Evolutionary conservation across 2,329 filamentous ascomycete genomes (phyloP).

Genomic region (Phyllosticta citriasiana): DNA sequence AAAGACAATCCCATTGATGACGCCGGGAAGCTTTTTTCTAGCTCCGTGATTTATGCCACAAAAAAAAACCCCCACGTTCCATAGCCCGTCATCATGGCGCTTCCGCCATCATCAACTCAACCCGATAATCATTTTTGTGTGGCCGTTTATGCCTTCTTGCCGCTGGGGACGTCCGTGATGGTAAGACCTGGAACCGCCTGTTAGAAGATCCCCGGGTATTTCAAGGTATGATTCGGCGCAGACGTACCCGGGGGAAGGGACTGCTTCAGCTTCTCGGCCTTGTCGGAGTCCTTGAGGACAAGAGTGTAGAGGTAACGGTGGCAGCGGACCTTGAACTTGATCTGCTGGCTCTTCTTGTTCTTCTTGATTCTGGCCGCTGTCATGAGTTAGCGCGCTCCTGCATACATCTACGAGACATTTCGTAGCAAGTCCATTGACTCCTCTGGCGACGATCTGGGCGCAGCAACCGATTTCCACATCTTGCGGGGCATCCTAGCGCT

Average conservation of each 20-base stretch:
- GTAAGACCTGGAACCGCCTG: constrained; percentile 38
- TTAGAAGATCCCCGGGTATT: neutral
- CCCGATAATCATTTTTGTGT: neutral
- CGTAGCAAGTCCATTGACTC: neutral
- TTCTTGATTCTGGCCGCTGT: constrained; percentile 60
- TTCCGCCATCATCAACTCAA: neutral
- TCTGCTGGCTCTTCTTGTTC: constrained; percentile 79
- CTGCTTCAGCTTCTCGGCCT: constrained; percentile 99
- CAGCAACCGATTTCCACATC: neutral
- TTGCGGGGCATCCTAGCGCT: neutral
- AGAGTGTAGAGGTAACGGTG: constrained; percentile 93
- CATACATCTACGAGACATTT: neutral
- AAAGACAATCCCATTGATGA: neutral
- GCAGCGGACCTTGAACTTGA: constrained; percentile 99
- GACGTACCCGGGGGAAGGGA: constrained; percentile 86
- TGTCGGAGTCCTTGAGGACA: constrained; percentile 95
- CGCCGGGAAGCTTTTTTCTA: neutral
- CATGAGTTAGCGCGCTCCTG: neutral
- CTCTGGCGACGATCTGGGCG: neutral
- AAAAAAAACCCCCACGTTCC: neutral
- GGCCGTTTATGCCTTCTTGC: constrained; percentile 36
- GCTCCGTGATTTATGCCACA: neutral
- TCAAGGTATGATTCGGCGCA: neutral
- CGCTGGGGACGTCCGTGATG: constrained; percentile 45
- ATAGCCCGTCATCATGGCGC: constrained; percentile 3